These are phyloP conservation scores for Aspergillus homomorphus DNA, from an alignment of 495 filamentous ascomycete species.

Conservation along the genomic window DNA sequence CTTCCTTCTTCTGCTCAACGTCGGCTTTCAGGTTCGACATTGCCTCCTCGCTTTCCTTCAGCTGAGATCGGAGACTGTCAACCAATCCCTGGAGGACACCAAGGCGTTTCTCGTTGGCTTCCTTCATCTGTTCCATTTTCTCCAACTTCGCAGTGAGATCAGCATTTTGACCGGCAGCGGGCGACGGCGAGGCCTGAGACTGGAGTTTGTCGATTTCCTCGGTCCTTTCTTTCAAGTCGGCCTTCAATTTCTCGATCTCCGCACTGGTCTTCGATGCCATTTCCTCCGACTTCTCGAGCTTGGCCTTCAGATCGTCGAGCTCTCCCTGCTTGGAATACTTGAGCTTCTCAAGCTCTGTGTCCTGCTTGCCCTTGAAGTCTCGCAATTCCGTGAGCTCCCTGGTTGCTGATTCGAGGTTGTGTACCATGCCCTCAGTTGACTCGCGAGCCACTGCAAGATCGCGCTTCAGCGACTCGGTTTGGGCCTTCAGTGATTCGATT, in stretches of 20 bases:
- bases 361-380: conserved; percentile 55
- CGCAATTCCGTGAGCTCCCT: conserved; percentile 56
- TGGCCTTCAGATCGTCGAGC: conserved; percentile 40
- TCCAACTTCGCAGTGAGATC: conserved; percentile 34
- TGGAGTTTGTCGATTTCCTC: conserved; percentile 50
- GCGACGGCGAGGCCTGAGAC: conserved; percentile 33
- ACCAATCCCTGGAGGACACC: conserved; percentile 52
- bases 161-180: conserved; percentile 43
- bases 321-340: conserved; percentile 34
- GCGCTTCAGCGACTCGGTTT: conserved; percentile 53
- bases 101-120: conserved; percentile 49
- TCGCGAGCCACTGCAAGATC: conserved; percentile 58
- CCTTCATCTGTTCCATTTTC: conserved; percentile 38
- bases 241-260: conserved; percentile 52
- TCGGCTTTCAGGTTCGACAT: conserved; percentile 42
- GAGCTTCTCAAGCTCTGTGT: conserved; percentile 41
- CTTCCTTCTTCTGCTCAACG: conserved; percentile 33
- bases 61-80: conserved; percentile 47
- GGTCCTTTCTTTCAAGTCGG: conserved; percentile 53
- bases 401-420: conserved; percentile 58
- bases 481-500: conserved; percentile 60
- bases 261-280: conserved; percentile 43
- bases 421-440: conserved; percentile 61
- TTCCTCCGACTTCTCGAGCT: conserved; percentile 41
- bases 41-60: conserved; percentile 48